Base-by-base conservation (phyloP, 176 grass and related monocot genomes). In the Cymbopogon citratus region DNA sequence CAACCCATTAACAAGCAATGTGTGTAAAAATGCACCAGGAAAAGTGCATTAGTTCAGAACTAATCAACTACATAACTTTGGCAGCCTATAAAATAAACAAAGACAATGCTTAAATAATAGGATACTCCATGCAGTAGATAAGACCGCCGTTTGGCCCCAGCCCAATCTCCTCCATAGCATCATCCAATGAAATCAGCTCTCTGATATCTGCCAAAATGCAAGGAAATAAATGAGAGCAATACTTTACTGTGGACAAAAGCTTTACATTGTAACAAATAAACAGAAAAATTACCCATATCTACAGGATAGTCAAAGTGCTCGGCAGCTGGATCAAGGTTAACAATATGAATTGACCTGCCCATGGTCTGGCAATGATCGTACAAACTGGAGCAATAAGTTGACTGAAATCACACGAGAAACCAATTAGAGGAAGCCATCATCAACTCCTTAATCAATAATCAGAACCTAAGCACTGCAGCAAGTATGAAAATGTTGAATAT, bases 121-220 rank as follows among this genome's bases (percentile, higher is more conserved):
- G 96, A 95, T 95, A 99, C 96, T 99, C 96, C 96, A 99, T 99
- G 89, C 93, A 99, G 68, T 95, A 95, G 21, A 99, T 81, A 65
- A 99, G 96, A 0, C 93, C 91, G 0, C 96, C 93, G 75, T 99
- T 99, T 65, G 96, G 93, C 13, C 96, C 96, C 81, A 99, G 61
- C 24, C 85, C 89, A 83, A 95, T 80, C 51, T 95, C 92, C 77
- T 99, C 96, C 96, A 95, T 99, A 49, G 89, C 96, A 93, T 99
- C 96, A 49, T 99, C 96, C 91, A 99, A 76, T 3, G 89, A 95
- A 52, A 99, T 95, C 19, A 99, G 89, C 76, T 95, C 91, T 71
- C 96, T 93, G 69, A 99, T 95, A 77, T 99, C 96, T 99, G 65
- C 64, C 64, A 81, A 66, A 49, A 49, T 31, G 43, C 70, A 73